These are phyloP conservation scores for Graphilbum fragrans DNA, from an alignment of 2,329 filamentous ascomycete genomes.

Conservation along the genomic window DNA sequence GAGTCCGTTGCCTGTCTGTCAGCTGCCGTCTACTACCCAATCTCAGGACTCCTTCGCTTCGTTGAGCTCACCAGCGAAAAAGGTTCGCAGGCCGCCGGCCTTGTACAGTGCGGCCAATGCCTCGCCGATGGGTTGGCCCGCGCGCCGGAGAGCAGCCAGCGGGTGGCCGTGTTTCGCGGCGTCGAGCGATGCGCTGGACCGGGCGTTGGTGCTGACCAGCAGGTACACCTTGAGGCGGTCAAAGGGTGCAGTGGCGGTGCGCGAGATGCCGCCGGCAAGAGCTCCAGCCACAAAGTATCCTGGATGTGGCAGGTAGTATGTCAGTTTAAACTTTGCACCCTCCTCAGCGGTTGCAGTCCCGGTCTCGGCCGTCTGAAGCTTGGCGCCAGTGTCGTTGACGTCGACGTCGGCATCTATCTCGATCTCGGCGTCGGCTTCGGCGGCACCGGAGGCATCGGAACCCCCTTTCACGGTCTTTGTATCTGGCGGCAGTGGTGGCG, in stretches of 20 bases:
- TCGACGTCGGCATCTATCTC: background rate
- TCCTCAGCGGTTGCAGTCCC: background rate
- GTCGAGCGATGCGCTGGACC: slow-evolving; percentile 43
- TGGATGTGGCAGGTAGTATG: slow-evolving; percentile 67
- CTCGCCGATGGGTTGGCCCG: slow-evolving; percentile 55
- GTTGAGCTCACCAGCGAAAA: slow-evolving; percentile 69
- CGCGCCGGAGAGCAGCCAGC: slow-evolving; percentile 50
- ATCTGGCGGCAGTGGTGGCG: slow-evolving; percentile 7
- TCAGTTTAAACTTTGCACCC: slow-evolving; percentile 34
- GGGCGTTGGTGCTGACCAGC: slow-evolving; percentile 71
- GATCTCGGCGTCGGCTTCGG: background rate
- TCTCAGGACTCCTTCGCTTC: background rate
- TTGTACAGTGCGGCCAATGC: slow-evolving; percentile 72
- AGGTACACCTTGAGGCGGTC: slow-evolving; percentile 96
- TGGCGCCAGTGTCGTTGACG: slow-evolving; percentile 1
- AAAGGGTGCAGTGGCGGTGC: slow-evolving; percentile 89
- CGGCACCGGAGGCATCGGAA: background rate
- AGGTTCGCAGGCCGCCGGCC: slow-evolving; percentile 73
- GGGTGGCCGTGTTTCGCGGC: slow-evolving; percentile 61
- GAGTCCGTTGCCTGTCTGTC: slow-evolving; percentile 67
- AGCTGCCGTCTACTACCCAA: background rate
- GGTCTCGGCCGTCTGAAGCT: slow-evolving; percentile 5
- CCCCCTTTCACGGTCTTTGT: background rate
- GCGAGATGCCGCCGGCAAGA: slow-evolving; percentile 84
- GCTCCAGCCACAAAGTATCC: slow-evolving; percentile 97